phyloP scores from a whole-genome alignment of 73 alveolate species.

The Durusdinium trenchii region DNA sequence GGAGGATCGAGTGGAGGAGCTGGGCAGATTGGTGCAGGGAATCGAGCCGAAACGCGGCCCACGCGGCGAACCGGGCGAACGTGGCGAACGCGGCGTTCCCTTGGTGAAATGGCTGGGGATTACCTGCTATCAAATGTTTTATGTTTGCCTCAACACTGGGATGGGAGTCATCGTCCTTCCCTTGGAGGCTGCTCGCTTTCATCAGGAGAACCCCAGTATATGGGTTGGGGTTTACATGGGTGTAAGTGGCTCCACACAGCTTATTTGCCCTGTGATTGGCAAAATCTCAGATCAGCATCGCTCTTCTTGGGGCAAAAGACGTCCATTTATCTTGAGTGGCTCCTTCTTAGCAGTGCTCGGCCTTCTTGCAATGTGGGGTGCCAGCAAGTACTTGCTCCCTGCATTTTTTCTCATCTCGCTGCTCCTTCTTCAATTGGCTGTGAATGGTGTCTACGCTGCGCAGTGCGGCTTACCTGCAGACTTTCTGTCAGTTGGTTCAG shows the following conservation, averaged over 20 bases:
- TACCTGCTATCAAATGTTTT: constrained; percentile 23
- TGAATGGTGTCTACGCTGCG: constrained; percentile 61
- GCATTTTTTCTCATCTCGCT: not conserved
- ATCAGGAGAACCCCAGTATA: constrained; percentile 40
- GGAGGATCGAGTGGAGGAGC: not conserved
- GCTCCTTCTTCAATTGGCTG: constrained; percentile 11
- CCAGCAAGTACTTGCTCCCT: constrained; percentile 19
- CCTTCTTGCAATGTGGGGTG: constrained; percentile 55
- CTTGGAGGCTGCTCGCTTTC: constrained; percentile 31
- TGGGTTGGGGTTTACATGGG: constrained; percentile 85
- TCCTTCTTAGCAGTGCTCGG: constrained; percentile 39
- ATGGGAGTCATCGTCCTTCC: constrained; percentile 81
- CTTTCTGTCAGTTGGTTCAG: not conserved
- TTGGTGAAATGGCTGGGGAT: constrained; percentile 30
- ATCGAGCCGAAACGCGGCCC: not conserved
- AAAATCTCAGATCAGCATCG: constrained; percentile 78
- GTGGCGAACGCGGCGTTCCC: not conserved
- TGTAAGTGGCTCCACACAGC: constrained; percentile 69
- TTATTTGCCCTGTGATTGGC: constrained; percentile 74
- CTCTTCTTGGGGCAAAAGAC: constrained; percentile 53
- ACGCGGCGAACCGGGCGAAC: not conserved
- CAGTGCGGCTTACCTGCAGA: constrained; percentile 78
- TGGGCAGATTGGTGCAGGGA: not conserved
- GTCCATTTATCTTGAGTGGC: constrained; percentile 43
- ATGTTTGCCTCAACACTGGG: constrained; percentile 37